Evolutionary conservation across 345 rosid genomes (phyloP), one percentile per base, ranked within the genome.

Genomic region (Gossypium sturtianum): DNA sequence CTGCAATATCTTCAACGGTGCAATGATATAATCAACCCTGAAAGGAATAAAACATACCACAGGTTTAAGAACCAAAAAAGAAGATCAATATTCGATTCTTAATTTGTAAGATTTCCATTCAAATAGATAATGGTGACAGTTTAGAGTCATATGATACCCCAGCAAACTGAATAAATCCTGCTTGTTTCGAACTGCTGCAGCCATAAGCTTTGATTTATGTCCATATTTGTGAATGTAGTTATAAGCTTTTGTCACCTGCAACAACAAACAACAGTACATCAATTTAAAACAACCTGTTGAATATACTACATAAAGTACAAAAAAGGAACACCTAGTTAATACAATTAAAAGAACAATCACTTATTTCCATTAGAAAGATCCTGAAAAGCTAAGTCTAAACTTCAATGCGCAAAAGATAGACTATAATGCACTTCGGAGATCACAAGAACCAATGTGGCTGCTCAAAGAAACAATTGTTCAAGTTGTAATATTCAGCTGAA

Each of bases 161-260:
- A 94, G 77, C 80, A 94, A 89, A 77, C 90, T 91, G 88, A 92
- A 92, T 56, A 92, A 81, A 85, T 92, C 97, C 79, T 94, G 97
- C 79, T 92, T 94, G 95, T 94, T 94, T 45, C 97, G 83, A 76
- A 94, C 97, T 74, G 97, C 97, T 76, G 98, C 97, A 65, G 97
- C 98, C 95, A 92, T 94, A 80, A 94, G 76, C 87, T 91, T 94
- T n/a, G 98, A 91, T 79, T 90, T 92, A 74, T 92, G 82, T 62
- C 97, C 95, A 69, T 91, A 87, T 79, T 92, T 94, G 86, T 92
- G 98, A 69, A 94, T 92, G 78, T 92, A 94, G 79, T 92, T 94
- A 72, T 90, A 90, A 52, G 90, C 83, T 81, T 89, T 92, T 73
- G 83, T 80, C 43, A 83, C 86, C 92, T 90, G 81, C 70, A 84